Evolutionary conservation across 805 yeast genomes (phyloP).

Genomic region (Isabelozyma gotoi): DNA sequence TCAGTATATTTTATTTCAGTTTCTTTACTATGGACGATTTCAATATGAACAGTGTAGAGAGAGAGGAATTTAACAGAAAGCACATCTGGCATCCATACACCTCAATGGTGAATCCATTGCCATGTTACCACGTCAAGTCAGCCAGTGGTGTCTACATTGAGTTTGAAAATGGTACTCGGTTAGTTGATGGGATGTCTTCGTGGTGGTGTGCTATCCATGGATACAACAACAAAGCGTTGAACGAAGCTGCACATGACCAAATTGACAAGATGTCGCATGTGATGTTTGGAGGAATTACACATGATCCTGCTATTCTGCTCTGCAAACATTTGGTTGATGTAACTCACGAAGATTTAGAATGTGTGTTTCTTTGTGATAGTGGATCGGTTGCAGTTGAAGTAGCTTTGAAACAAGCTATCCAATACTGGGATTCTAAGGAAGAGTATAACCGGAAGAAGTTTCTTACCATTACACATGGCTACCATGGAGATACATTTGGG

Average conservation of each 20-base stretch:
- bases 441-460: slow-evolving; percentile 21
- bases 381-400: slow-evolving; percentile 35
- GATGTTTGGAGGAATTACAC: slow-evolving; percentile 23
- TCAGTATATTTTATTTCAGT: no score
- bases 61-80: slow-evolving; percentile 14
- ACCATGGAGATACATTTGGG: slow-evolving; percentile 40
- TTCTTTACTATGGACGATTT: not conserved
- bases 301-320: slow-evolving; percentile 20
- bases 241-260: slow-evolving; percentile 30
- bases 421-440: slow-evolving; percentile 27
- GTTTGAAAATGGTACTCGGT: slow-evolving; percentile 11
- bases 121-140: slow-evolving; percentile 18
- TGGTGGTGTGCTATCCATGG: slow-evolving; percentile 34
- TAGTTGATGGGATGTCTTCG: slow-evolving; percentile 28
- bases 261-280: slow-evolving; percentile 19
- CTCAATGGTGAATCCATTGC: slow-evolving; percentile 18
- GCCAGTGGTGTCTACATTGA: slow-evolving; percentile 18
- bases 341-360: slow-evolving; percentile 21
- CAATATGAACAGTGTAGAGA: not conserved
- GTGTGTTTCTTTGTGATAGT: slow-evolving; percentile 7
- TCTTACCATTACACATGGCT: slow-evolving; percentile 31
- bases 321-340: slow-evolving; percentile 27
- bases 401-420: slow-evolving; percentile 34
- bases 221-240: slow-evolving; percentile 15
- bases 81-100: slow-evolving; percentile 33